Evolutionary conservation across 805 yeast species (phyloP).

Genomic region (Candida easanensis): DNA sequence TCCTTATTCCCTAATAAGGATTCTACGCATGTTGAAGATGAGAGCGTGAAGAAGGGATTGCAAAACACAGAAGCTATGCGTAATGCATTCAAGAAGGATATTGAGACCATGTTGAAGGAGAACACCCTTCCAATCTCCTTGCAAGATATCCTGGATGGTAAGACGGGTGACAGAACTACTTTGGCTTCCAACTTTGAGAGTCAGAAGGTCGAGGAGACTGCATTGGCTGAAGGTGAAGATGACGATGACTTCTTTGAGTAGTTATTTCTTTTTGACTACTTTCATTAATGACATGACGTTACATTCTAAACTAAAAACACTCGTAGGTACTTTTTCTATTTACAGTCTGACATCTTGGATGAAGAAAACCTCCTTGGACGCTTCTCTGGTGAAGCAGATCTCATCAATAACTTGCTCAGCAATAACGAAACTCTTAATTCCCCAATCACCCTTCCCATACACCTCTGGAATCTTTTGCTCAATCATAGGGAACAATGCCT

Average conservation of each 20-base stretch:
- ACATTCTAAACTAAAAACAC: not conserved
- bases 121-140: slow-evolving; percentile 59
- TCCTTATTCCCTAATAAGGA: slow-evolving; percentile 63
- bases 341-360: slow-evolving; percentile 23
- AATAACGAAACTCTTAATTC: slow-evolving; percentile 37
- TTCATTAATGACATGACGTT: not conserved
- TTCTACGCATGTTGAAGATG: slow-evolving; percentile 27
- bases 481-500: slow-evolving; percentile 48
- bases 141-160: slow-evolving; percentile 38
- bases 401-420: slow-evolving; percentile 53
- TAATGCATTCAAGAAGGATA: slow-evolving; percentile 47
- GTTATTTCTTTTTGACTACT: not conserved
- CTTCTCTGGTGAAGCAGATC: slow-evolving; percentile 41
- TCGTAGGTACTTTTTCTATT: not conserved
- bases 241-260: slow-evolving; percentile 30
- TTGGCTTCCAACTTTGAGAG: slow-evolving; percentile 19
- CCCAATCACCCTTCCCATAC: slow-evolving; percentile 47
- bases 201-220: slow-evolving; percentile 14
- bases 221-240: slow-evolving; percentile 26
- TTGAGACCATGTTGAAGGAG: slow-evolving; percentile 49
- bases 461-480: slow-evolving; percentile 54
- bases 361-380: slow-evolving; percentile 35
- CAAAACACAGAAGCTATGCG: slow-evolving; percentile 42
- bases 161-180: slow-evolving; percentile 20
- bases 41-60: slow-evolving; percentile 33